Conservation (phyloP, 495 filamentous ascomycete species). For the Lasiosphaeria miniovina region DNA sequence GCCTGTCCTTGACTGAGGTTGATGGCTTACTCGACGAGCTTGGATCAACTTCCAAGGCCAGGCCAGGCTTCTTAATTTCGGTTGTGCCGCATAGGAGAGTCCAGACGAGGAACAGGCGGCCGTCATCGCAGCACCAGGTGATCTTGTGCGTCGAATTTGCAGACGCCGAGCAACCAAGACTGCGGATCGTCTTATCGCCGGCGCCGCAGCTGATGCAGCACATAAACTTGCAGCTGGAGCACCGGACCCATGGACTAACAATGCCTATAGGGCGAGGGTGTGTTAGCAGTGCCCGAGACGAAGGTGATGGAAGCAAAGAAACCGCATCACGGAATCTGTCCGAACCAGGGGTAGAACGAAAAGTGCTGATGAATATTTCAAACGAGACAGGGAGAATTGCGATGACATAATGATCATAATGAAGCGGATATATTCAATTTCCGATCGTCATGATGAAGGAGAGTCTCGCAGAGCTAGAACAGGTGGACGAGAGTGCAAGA, state of each 20-base stretch:
- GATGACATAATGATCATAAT: too few relatives aligned
- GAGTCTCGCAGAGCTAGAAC: too few relatives aligned
- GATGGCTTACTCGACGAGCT: not conserved
- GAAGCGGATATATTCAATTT: too few relatives aligned
- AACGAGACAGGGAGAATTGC: too few relatives aligned
- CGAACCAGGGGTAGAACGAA: too few relatives aligned
- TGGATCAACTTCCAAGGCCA: not conserved
- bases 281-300: not conserved
- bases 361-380: too few relatives aligned
- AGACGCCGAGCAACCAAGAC: not conserved
- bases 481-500: too few relatives aligned
- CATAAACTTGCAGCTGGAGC: constrained; percentile 13
- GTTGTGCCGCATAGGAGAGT: constrained; percentile 31
- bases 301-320: too few relatives aligned
- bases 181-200: not conserved
- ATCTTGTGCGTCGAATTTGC: constrained; percentile 10
- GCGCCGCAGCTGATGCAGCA: constrained; percentile 9
- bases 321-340: too few relatives aligned
- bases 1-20: not conserved
- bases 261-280: constrained; percentile 5
- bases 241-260: constrained; percentile 17
- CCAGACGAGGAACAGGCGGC: constrained; percentile 32
- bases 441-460: too few relatives aligned
- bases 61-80: constrained; percentile 5
- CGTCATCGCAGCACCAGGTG: constrained; percentile 34